These are phyloP conservation scores for Talaromyces sp. DNA, from an alignment of 2,329 filamentous ascomycete genomes.

Conservation along the genomic window DNA sequence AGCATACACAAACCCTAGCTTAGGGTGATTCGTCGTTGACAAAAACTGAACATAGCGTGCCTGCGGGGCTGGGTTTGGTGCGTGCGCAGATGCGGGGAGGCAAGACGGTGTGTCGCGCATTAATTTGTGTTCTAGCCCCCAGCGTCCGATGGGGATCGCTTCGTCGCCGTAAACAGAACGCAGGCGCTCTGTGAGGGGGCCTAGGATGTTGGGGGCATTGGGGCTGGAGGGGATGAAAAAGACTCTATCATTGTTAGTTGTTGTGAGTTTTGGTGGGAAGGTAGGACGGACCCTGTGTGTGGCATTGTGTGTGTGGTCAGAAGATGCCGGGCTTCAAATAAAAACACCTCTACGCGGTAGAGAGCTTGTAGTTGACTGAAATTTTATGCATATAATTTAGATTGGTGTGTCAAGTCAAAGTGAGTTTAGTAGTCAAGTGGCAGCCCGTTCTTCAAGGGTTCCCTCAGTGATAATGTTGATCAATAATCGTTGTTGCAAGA, in stretches of 20 bases:
- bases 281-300: background rate
- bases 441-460: no score
- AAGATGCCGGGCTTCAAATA: background rate
- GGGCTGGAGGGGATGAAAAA: constrained; percentile 43
- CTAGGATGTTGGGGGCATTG: constrained; percentile 36
- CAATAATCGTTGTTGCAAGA: no score
- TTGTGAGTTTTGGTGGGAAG: no score
- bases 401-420: background rate
- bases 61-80: constrained; percentile 27
- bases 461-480: no score
- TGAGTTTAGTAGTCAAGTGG: background rate
- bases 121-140: constrained; percentile 42
- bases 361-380: background rate
- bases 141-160: constrained; percentile 35
- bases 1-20: constrained; percentile 41
- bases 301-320: background rate
- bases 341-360: background rate
- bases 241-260: constrained; percentile 19
- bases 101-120: constrained; percentile 43
- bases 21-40: constrained; percentile 38
- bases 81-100: constrained; percentile 32
- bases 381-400: background rate
- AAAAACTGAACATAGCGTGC: constrained; percentile 44
- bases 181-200: constrained; percentile 37
- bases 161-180: constrained; percentile 35